Conservation (phyloP, 2,329 filamentous ascomycete genomes). For the Cladosporium sp. region DNA sequence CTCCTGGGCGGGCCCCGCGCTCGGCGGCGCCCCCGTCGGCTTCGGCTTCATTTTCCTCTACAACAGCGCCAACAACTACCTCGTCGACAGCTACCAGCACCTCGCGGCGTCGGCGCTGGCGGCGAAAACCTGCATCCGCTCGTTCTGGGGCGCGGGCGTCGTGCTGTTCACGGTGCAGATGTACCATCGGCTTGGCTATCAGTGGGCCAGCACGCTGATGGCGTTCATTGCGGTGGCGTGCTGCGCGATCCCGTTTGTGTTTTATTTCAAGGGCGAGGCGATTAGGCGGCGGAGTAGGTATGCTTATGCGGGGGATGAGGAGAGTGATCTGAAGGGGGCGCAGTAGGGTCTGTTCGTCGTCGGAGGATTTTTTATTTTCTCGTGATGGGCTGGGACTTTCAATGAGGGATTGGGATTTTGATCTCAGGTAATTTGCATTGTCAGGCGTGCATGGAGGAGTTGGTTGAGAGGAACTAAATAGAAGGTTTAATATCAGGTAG, state of each 20-base stretch:
- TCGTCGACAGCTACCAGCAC: constrained; percentile 36
- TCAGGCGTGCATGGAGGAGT: too few relatives aligned
- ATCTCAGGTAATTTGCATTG: too few relatives aligned
- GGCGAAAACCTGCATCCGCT: constrained; percentile 34
- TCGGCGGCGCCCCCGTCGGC: constrained; percentile 57
- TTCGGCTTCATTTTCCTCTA: constrained; percentile 38
- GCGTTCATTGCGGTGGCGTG: constrained; percentile 60
- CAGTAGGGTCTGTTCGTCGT: constrained; percentile 9
- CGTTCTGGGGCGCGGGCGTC: constrained; percentile 31
- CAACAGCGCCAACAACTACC: constrained; percentile 40
- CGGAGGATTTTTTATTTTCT: too few relatives aligned
- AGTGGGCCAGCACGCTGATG: constrained; percentile 36
- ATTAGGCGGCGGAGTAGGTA: constrained; percentile 22
- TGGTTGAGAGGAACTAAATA: too few relatives aligned
- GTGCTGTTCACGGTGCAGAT: constrained; percentile 35
- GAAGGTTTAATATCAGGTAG: too few relatives aligned
- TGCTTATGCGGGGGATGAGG: constrained; percentile 47
- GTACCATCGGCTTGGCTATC: constrained; percentile 28
- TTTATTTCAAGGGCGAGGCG: constrained; percentile 25
- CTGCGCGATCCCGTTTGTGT: constrained; percentile 25
- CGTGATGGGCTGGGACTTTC: too few relatives aligned
- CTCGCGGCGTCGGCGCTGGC: constrained; percentile 51
- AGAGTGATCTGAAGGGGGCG: constrained; percentile 28
- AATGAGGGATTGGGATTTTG: too few relatives aligned
- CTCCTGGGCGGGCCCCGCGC: constrained; percentile 35